phyloP scores from a whole-genome alignment of 1,284 basidiomycete species.

The Boletellus sp. region DNA sequence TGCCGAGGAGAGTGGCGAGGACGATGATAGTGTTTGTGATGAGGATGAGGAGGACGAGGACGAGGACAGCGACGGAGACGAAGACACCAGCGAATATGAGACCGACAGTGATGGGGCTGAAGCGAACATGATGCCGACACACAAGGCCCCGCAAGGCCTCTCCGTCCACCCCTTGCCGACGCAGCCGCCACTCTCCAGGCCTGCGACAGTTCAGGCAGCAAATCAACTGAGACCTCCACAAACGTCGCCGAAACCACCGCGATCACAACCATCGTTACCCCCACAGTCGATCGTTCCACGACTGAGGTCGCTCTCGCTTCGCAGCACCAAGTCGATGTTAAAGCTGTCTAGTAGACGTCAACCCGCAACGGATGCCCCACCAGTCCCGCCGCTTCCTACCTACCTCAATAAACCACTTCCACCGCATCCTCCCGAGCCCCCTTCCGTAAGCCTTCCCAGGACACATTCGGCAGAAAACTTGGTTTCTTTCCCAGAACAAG shows the following conservation, averaged over 20 bases:
- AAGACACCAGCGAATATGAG: slow-evolving; percentile 41
- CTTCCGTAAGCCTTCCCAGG: slow-evolving; percentile 4
- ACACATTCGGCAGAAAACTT: slow-evolving; percentile 11
- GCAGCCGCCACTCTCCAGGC: slow-evolving; percentile 1
- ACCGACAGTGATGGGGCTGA: slow-evolving; percentile 31
- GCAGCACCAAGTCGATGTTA: slow-evolving; percentile 42
- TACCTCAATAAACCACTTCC: slow-evolving; percentile 30
- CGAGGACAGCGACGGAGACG: slow-evolving; percentile 37
- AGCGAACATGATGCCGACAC: slow-evolving; percentile 32
- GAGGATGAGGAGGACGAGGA: slow-evolving; percentile 37
- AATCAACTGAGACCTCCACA: slow-evolving; percentile 1
- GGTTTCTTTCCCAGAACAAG: slow-evolving; percentile 1
- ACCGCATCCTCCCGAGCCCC: slow-evolving; percentile 13
- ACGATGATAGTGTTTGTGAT: slow-evolving; percentile 43
- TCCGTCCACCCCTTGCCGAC: background rate
- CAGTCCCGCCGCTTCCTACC: slow-evolving; percentile 42
- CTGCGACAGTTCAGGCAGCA: slow-evolving; percentile 3
- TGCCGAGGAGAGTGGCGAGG: slow-evolving; percentile 69
- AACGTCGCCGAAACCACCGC: slow-evolving; percentile 1
- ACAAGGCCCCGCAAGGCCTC: slow-evolving; percentile 20
- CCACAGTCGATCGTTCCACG: slow-evolving; percentile 18
- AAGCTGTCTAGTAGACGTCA: slow-evolving; percentile 20
- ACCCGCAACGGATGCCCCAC: slow-evolving; percentile 26
- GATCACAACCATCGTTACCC: slow-evolving; percentile 11
- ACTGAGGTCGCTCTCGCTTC: slow-evolving; percentile 44